Evolutionary conservation across 352 stramenopile genomes (phyloP).

Genomic region (Phytophthora vignae): DNA sequence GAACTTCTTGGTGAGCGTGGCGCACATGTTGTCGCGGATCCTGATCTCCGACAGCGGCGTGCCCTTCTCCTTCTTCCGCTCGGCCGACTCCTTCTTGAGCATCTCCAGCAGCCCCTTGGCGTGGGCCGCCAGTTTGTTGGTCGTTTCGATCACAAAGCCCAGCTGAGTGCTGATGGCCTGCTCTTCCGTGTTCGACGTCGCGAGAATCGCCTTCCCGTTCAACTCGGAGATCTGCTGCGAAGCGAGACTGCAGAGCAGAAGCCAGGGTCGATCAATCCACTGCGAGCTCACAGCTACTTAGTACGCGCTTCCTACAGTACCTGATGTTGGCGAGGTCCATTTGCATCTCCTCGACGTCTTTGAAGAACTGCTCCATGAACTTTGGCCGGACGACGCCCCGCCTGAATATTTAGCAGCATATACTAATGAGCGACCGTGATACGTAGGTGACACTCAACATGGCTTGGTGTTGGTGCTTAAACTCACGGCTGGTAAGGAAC

Average conservation of each 20-base stretch:
- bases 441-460: neutral
- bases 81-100: conserved; percentile 96
- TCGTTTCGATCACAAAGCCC: conserved; percentile 90
- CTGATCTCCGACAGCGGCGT: conserved; percentile 76
- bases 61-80: conserved; percentile 92
- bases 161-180: conserved; percentile 93
- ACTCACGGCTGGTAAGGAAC: neutral
- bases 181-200: conserved; percentile 94
- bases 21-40: conserved; percentile 98
- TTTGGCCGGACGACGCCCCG: conserved; percentile 72
- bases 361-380: conserved; percentile 97
- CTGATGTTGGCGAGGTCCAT: conserved; percentile 92
- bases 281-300: neutral
- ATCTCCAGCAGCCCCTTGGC: conserved; percentile 89
- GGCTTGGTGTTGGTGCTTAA: neutral
- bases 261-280: neutral
- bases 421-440: too few species aligned
- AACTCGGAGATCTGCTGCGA: conserved; percentile 93
- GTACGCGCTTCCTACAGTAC: conserved; percentile 25
- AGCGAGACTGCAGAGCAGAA: conserved; percentile 55
- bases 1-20: conserved; percentile 98
- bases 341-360: conserved; percentile 96
- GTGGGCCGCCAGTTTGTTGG: conserved; percentile 92
- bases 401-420: conserved; percentile 19
- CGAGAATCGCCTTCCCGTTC: conserved; percentile 94